Evolutionary conservation across 2,329 filamentous ascomycete species (phyloP), one percentile per base, ranked within the genome.

Genomic region (Colletotrichum orchidophilum): DNA sequence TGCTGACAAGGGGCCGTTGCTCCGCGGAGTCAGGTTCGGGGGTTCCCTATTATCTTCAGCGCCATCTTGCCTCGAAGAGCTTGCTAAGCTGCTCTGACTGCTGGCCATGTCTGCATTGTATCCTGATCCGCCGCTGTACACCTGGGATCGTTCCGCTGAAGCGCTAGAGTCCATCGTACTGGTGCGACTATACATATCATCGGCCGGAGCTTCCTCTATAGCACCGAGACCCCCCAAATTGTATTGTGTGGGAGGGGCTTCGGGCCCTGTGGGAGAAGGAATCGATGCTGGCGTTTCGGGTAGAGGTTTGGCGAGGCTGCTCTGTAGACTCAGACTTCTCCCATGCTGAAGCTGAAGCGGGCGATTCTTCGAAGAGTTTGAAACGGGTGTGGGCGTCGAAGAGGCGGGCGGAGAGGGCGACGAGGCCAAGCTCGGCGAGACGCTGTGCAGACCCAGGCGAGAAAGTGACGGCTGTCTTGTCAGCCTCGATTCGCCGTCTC

Each of bases 221-320:
- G 63, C 53, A 24, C 63, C 63, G 12, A 59, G 54, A 33, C 58
- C 63, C 27, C 80, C 58, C 76, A 72, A 6, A 79, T 80, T 65
- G 78, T 79, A 63, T 75, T 75, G 33, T 80, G 80, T 18, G 77
- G 79, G 64, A 76, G 80, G 72, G 74, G 78, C 65, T 75, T 74
- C 71, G 59, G 74, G 75, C 58, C 74, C 68, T 74, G 33, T n/a
- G 46, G 66, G 64, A 13, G 74, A 66, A 39, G 66, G 55, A 21
- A 65, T 26, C 42, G 62, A 54, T 13, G 77, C 82, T 29, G 88
- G 87, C 27, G 87, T 83, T 71, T 86, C 83, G 42, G 88, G 88
- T 26, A 90, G 78, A 59, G 88, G 88, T 78, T 90, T 90, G 75
- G 85, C 84, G 73, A 90, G 87, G 75, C 87, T 90, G 69, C 86